Conservation (phyloP, 257 asterid species). For the Salvia splendens region DNA sequence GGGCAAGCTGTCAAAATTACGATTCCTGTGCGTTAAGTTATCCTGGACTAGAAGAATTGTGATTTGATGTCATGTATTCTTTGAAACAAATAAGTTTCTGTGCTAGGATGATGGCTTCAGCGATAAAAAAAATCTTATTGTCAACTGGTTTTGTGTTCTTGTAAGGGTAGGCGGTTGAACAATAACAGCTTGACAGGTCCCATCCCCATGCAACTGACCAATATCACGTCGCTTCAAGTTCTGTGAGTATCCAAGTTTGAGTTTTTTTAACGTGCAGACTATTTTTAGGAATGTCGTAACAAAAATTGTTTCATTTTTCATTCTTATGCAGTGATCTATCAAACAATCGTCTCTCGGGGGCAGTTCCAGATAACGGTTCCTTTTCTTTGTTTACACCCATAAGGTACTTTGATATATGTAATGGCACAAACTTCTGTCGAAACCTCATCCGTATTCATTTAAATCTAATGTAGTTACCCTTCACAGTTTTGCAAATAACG, state of each 20-base stretch:
- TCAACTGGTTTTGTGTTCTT: slow-evolving; percentile 34
- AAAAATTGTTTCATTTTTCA: slow-evolving; percentile 13
- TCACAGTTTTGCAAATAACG: slow-evolving; percentile 90
- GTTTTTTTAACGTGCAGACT: neutral
- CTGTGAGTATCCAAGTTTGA: slow-evolving; percentile 59
- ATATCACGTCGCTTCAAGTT: slow-evolving; percentile 84
- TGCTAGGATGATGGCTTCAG: neutral
- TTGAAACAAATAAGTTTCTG: neutral
- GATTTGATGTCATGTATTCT: neutral
- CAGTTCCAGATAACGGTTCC: slow-evolving; percentile 95
- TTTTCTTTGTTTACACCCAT: slow-evolving; percentile 94
- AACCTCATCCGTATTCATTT: slow-evolving; percentile 20
- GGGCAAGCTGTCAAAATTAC: slow-evolving; percentile 82
- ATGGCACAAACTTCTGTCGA: slow-evolving; percentile 16
- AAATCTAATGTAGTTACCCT: slow-evolving; percentile 27
- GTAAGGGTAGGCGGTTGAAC: slow-evolving; percentile 87
- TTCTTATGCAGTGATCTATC: slow-evolving; percentile 77
- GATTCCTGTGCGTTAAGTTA: slow-evolving; percentile 79
- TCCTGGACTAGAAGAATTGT: slow-evolving; percentile 27
- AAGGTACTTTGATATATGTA: slow-evolving; percentile 51
- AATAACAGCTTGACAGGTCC: slow-evolving; percentile 84
- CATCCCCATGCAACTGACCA: slow-evolving; percentile 81
- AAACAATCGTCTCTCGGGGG: slow-evolving; percentile 82
- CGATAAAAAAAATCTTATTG: slow-evolving; percentile 24
- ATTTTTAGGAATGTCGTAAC: neutral